Base-by-base conservation (phyloP, 116 monocot species). In the Iris pallida region DNA sequence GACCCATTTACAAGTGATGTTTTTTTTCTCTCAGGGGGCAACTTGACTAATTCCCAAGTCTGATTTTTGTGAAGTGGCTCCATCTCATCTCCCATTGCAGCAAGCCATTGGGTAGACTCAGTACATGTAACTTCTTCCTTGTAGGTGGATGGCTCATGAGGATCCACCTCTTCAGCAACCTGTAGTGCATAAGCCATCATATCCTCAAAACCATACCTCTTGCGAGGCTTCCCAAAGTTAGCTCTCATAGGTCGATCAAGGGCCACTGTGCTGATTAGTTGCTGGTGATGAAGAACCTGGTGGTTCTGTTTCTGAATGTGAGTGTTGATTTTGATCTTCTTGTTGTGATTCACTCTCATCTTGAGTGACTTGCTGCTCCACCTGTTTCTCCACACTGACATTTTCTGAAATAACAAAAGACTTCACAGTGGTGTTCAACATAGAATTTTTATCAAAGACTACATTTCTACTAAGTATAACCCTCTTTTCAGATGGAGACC, bases 401-500 rank as follows among this genome's bases (percentile, higher is more conserved):
- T 66, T 20, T 66, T 53, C 48, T 52, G 20, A 20, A 10, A 52
- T 14, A 20, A 66, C 51, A 49, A 49, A 5, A 45, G 51, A 66
- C 66, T 66, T 52, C 66, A 66, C 46, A 51, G 14, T 66, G 4
- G 19, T 6, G 66, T 66, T 47, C 40, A 52, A 49, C 66, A 19
- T 66, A 66, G 47, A 66, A 66, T 20, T 66, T 66, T 66, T 51
- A 66, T 52, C 66, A 66, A 66, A 66, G 14, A 52, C 13, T 51
- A 52, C 66, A 41, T 66, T 52, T 53, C 66, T 66, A 51, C 30
- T 66, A 17, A 66, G 16, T 49, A 66, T 61, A 61, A 61, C 42
- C n/a, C 61, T 61, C 30, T 53, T 52, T 51, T 20, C 51, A 53
- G 51, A 66, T 40, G 10, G 15, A 52, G 51, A 45, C 42, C 44